These are phyloP conservation scores for Botryotinia narcissicola DNA, from an alignment of 2,329 filamentous ascomycete species.

Conservation along the genomic window DNA sequence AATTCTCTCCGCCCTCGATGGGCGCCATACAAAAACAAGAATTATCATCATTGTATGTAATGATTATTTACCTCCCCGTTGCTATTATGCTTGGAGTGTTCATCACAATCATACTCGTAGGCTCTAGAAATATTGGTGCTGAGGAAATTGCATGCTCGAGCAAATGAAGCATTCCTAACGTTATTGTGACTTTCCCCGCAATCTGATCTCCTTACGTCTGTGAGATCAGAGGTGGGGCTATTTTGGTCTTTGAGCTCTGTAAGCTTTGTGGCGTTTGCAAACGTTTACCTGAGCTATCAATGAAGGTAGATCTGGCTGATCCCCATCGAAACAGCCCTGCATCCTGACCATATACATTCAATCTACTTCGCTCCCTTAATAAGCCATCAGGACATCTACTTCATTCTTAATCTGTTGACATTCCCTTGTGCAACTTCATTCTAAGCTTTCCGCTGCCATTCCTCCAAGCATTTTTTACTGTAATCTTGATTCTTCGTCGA, in stretches of 20 bases:
- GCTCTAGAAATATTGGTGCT: conserved; percentile 4
- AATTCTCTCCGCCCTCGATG: not conserved
- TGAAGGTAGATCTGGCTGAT: conserved; percentile 26
- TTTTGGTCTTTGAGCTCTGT: conserved; percentile 15
- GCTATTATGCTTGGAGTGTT: not conserved
- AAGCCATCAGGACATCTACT: conserved; percentile 31
- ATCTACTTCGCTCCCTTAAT: conserved; percentile 31
- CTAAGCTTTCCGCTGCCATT: conserved; percentile 33
- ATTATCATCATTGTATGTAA: conserved; percentile 1
- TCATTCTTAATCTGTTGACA: conserved; percentile 38
- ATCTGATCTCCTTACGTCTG: conserved; percentile 31
- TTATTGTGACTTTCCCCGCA: conserved; percentile 25
- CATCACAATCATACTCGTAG: not conserved
- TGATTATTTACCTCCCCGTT: not conserved
- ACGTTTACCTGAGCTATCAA: conserved; percentile 25
- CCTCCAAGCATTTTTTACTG: conserved; percentile 38
- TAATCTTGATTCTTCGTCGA: conserved; percentile 36
- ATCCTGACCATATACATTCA: conserved; percentile 23
- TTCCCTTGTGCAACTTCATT: conserved; percentile 30
- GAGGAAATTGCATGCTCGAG: conserved; percentile 29
- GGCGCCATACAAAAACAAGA: not conserved
- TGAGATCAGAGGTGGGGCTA: conserved; percentile 16
- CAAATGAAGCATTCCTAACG: conserved; percentile 37
- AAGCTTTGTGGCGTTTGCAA: conserved; percentile 25
- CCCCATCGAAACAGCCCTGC: conserved; percentile 31